Evolutionary conservation across 257 asterid genomes (phyloP).

Genomic region (Cinchona pubescens): DNA sequence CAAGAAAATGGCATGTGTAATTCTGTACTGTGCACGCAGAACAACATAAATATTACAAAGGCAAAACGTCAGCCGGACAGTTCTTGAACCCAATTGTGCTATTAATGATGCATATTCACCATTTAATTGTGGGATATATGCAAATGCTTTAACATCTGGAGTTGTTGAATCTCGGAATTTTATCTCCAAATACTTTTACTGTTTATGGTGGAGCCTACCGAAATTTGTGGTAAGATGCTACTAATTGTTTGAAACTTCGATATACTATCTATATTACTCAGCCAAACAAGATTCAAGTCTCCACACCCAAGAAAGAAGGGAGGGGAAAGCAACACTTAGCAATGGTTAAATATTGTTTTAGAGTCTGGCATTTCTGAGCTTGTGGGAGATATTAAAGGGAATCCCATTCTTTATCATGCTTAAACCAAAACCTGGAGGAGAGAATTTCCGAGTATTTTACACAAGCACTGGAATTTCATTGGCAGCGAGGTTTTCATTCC

Average conservation of each 20-base stretch:
- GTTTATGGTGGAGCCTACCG: slow-evolving; percentile 95
- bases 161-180: slow-evolving; percentile 66
- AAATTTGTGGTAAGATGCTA: slow-evolving; percentile 62
- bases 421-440: too few relatives aligned
- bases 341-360: too few relatives aligned
- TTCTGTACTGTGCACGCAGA: slow-evolving; percentile 65
- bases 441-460: too few relatives aligned
- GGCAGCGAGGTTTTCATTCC: too few relatives aligned
- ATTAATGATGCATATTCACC: slow-evolving; percentile 33
- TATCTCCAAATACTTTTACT: slow-evolving; percentile 64
- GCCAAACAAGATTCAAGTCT: neutral
- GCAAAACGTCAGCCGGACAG: slow-evolving; percentile 44
- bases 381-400: too few relatives aligned
- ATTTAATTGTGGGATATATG: slow-evolving; percentile 76
- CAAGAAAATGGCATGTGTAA: slow-evolving; percentile 40
- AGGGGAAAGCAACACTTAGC: too few relatives aligned
- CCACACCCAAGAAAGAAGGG: too few relatives aligned
- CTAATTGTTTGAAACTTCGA: neutral
- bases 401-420: too few relatives aligned
- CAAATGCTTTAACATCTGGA: slow-evolving; percentile 60
- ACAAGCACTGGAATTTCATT: too few relatives aligned
- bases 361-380: too few relatives aligned
- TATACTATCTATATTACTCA: neutral
- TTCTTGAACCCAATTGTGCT: slow-evolving; percentile 57
- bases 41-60: slow-evolving; percentile 38